Conservation (phyloP, 192 early-diverging fungal species). For the Coemansia sp. region DNA sequence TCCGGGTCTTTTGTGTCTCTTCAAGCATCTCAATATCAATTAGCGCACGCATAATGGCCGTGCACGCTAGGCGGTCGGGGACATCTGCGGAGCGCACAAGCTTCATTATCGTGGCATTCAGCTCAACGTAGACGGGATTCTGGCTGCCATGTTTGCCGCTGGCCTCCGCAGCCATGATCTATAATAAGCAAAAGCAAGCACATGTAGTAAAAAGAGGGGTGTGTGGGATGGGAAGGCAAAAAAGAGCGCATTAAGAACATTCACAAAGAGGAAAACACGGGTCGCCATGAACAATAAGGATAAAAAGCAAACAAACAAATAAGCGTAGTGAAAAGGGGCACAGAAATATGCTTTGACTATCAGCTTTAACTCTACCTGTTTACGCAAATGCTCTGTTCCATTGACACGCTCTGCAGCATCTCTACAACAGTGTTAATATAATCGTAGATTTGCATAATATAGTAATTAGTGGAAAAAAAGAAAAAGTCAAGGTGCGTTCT, state of each 20-base stretch:
- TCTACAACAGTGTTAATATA: conserved; percentile 8
- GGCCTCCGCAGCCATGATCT: conserved; percentile 30
- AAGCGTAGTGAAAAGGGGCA: no score
- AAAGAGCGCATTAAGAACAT: neutral
- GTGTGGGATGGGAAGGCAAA: neutral
- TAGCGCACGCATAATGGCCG: conserved; percentile 36
- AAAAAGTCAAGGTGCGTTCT: no score
- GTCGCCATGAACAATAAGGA: no score
- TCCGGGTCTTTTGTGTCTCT: conserved; percentile 31
- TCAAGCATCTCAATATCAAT: conserved; percentile 37
- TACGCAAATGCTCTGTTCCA: conserved; percentile 16
- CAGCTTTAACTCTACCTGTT: conserved; percentile 15
- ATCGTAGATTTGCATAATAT: neutral
- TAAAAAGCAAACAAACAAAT: no score
- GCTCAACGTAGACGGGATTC: conserved; percentile 26
- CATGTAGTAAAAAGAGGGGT: neutral
- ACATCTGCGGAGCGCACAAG: conserved; percentile 7
- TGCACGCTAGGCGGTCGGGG: conserved; percentile 29
- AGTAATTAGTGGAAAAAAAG: neutral
- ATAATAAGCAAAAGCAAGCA: conserved; percentile 1
- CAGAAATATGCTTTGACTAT: neutral
- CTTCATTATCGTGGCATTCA: conserved; percentile 18
- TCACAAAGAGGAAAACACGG: no score
- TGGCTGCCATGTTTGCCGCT: conserved; percentile 15
- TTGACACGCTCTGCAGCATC: conserved; percentile 15